phyloP scores from a whole-genome alignment of 768 basidiomycete genomes.

The Boletus rubroflammeus region DNA sequence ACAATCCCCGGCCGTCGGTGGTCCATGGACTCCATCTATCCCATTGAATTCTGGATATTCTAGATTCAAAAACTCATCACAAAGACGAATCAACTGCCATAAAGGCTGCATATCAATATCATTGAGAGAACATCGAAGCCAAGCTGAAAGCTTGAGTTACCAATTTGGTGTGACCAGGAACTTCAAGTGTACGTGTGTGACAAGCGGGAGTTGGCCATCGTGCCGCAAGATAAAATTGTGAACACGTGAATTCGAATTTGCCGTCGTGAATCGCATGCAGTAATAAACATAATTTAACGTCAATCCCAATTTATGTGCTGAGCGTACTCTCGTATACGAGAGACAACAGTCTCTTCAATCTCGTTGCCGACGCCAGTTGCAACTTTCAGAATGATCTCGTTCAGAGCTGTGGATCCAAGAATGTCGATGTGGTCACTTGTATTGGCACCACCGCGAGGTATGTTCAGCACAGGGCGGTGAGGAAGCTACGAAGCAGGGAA shows the following conservation, averaged over 20 bases:
- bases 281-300: slow-evolving; percentile 13
- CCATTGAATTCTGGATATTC: not conserved
- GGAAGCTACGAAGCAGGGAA: slow-evolving; percentile 53
- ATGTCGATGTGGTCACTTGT: slow-evolving; percentile 92
- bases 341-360: slow-evolving; percentile 66
- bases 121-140: slow-evolving; percentile 4
- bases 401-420: slow-evolving; percentile 72
- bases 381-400: slow-evolving; percentile 88
- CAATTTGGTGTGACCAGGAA: not conserved
- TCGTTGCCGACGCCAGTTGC: slow-evolving; percentile 80
- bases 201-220: not conserved
- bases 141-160: not conserved
- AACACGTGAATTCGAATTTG: slow-evolving; percentile 1
- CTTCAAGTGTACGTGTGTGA: not conserved
- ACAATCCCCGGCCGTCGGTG: not conserved
- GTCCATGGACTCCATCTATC: not conserved
- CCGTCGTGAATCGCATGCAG: not conserved
- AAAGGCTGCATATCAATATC: not conserved
- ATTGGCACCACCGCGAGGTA: slow-evolving; percentile 86
- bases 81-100: not conserved
- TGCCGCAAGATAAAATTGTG: not conserved
- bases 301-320: slow-evolving; percentile 76
- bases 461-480: slow-evolving; percentile 68
- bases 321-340: slow-evolving; percentile 74
- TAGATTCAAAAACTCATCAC: not conserved